Evolutionary conservation across 805 yeast species (phyloP), one percentile per base, ranked within the genome.

Genomic region (Kuraishia piskuri): DNA sequence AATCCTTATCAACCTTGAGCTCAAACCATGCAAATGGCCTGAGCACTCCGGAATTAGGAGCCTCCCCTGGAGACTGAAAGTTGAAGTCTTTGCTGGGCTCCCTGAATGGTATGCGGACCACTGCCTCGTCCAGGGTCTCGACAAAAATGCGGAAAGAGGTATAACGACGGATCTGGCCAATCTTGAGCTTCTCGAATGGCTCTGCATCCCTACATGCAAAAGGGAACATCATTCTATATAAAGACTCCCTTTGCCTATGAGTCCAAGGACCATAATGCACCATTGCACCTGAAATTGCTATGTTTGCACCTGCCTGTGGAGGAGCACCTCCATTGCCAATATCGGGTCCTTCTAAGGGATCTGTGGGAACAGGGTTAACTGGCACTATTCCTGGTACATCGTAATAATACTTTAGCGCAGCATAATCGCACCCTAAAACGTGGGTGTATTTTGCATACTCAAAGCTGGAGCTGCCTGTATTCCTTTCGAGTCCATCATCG

Each of bases 251-350:
- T 65, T 94, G 96, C 40, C 92, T 80, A 55, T 94, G 96, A 0
- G 97, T 88, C 97, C 97, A 92, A 0, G 99, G 96, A 0, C 99
- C 99, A 63, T 89, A 91, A 59, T 85, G 85, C 1, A 90, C 69
- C 0, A 88, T 83, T 0, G 90, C 82, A 53, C 79, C 77, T 1
- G 78, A 73, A 1, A 89, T 57, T 14, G 73, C 73, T 8, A 91
- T 51, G 52, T 85, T 85, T 7, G 85, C 59, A 0, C 91, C 91
- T 63, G 75, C 73, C 49, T 71, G 72, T 0, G 90, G 90, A 0
- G 85, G 70, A 2, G 74, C 57, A 2, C 83, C 87, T 36, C 79
- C 73, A 55, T 81, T 80, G 3, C 86, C 86, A 36, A 83, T 69
- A 57, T 80, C 86, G 1, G 83, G 74, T 0, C 78, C 81, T 52